Evolutionary conservation across 1,284 basidiomycete species (phyloP), one percentile per base, ranked within the genome.

Genomic region (Ustilago vetiveriae): DNA sequence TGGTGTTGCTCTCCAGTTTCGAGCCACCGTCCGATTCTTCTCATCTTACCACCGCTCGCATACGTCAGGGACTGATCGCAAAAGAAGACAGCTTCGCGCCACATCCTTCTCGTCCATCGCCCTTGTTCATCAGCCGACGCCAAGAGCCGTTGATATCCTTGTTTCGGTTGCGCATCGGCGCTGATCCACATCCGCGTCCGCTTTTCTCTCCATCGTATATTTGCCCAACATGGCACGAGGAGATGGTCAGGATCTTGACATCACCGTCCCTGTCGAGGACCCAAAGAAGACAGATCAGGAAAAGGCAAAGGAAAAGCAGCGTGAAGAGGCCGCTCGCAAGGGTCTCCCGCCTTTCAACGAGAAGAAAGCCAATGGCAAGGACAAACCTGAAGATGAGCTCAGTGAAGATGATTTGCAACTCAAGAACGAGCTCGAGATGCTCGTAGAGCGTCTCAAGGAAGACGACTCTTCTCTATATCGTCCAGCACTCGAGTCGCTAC

Each of bases 351-450:
- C 63, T 29, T 45, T 55, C 54, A 38, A 19, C 35, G 66, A 69
- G 14, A 57, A 52, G 42, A 57, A 60, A 9, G 42, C 40, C 39
- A 68, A 64, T 23, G 56, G 39, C 40, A 76, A 76, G 59, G 87
- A 82, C 30, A 87, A 86, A 41, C 89, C 92, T 68, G 89, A 88
- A 46, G 89, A 92, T 75, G 93, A 95, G 74, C 84, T 95, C 21
- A 80, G 74, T 53, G 96, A 98, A 81, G 95, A 98, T 83, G 96
- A 98, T 82, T 85, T 90, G 30, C 92, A 95, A 81, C 88, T 99
- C 62, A 92, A 92, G 84, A 90, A 89, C 63, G 94, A 98, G 84
- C 87, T 99, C 29, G 96, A 98, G 82, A 96, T 98, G 94, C 88
- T 98, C 23, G 89, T 96, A 24, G 94, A 98, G 83, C 88, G 96